Evolutionary conservation across 2,329 filamentous ascomycete species (phyloP), one percentile per base, ranked within the genome.

Genomic region (Plenodomus biglobosus): DNA sequence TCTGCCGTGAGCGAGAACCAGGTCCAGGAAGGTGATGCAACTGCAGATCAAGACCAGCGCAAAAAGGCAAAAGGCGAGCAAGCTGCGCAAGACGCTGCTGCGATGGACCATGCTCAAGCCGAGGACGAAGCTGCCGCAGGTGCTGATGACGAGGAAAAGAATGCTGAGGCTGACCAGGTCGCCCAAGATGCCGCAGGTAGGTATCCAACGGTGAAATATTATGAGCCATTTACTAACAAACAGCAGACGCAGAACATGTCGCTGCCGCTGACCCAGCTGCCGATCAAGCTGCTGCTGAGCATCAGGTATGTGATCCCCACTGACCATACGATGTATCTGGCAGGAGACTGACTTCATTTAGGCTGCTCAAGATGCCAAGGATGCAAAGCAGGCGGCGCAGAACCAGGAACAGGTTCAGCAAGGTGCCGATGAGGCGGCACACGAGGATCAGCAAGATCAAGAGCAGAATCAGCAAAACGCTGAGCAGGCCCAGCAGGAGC

Each of bases 101-200:
- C 13, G 32, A 4, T 5, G 17, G 13, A 17, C 32, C 17, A n/a
- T 5, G 32, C 32, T 22, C 36, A 44, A 19, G 34, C 32, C 18
- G 40, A 51, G n/a, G 44, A 43, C 46, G 45, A 35, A 47, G 45
- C 42, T 19, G 40, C 39, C 22, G 41, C 32, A n/a, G 46, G 49
- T 17, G 42, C 34, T 24, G 44, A 55, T 8, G 51, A 44, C 21
- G 50, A 55, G 8, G 52, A 39, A n/a, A 47, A 56, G 19, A 41
- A 16, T n/a, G n/a, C n/a, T 13, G 36, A 56, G 40, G 44, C 41
- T 32, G 42, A 48, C 37, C 46, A 46, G 16, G 48, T 35, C 34
- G 39, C 40, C 15, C 42, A 47, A 36, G 50, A 40, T 15, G 40
- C 44, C 40, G 44, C 44, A 30, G 37, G 15, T 39, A 41, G 42